These are phyloP conservation scores for Russula emetica DNA, from an alignment of 768 basidiomycete genomes.

Conservation along the genomic window DNA sequence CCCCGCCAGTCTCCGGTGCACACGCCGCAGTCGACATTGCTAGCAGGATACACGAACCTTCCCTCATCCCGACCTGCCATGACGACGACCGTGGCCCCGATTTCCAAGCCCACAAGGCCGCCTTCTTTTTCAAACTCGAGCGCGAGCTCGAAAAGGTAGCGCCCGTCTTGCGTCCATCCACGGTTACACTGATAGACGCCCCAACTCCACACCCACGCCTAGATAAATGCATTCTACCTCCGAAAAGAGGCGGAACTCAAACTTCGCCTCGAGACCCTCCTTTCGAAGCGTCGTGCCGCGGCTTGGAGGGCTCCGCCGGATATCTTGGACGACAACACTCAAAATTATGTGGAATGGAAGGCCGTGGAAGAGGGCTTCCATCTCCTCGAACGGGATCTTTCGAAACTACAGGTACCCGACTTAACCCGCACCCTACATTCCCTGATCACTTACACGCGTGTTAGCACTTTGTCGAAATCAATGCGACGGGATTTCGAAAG, in stretches of 20 bases:
- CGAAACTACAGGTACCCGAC: slow-evolving; percentile 78
- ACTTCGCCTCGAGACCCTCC: slow-evolving; percentile 83
- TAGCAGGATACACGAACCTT: slow-evolving; percentile 43
- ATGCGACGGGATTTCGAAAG: slow-evolving; percentile 94
- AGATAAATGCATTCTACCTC: slow-evolving; percentile 98
- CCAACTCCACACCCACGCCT: slow-evolving; percentile 33
- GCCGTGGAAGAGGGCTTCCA: slow-evolving; percentile 96
- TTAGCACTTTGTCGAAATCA: slow-evolving; percentile 96
- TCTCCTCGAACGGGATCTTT: slow-evolving; percentile 87
- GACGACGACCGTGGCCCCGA: slow-evolving; percentile 75
- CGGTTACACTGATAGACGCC: slow-evolving; percentile 12
- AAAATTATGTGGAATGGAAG: slow-evolving; percentile 83
- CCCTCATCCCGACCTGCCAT: slow-evolving; percentile 58
- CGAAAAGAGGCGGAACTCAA: slow-evolving; percentile 96
- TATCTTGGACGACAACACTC: slow-evolving; percentile 51
- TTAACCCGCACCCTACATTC: slow-evolving; percentile 12
- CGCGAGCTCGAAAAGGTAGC: slow-evolving; percentile 92
- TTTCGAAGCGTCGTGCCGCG: slow-evolving; percentile 88
- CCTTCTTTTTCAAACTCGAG: slow-evolving; percentile 98
- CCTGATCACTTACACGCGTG: slow-evolving; percentile 21
- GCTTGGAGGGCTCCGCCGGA: slow-evolving; percentile 70
- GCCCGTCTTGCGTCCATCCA: not conserved
- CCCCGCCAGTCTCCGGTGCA: slow-evolving; percentile 33
- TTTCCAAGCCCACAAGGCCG: slow-evolving; percentile 92
- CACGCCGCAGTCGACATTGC: slow-evolving; percentile 31